A percentile compares a stretch with the other conserved stretches of the same genome.
Evolutionary conservation across 2,329 filamentous ascomycete genomes (phyloP).

Genomic region (Aureobasidium musti): DNA sequence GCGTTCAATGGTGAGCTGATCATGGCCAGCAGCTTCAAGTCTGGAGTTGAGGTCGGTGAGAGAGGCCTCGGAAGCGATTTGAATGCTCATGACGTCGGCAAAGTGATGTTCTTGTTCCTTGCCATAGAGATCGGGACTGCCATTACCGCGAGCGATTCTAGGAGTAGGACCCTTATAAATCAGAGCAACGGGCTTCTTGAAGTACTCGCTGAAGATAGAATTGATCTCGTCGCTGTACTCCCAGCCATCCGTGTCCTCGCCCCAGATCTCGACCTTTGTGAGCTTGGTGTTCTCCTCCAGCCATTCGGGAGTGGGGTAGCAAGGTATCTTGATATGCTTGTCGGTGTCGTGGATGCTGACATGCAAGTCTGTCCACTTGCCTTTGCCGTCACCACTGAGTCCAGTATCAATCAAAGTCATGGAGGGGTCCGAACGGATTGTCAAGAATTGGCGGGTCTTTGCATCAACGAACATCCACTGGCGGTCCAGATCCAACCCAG

Average conservation of each 20-base stretch:
- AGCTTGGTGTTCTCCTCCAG: conserved; percentile 56
- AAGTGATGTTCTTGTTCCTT: conserved; percentile 52
- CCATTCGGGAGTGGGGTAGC: conserved; percentile 58
- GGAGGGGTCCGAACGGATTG: conserved; percentile 60
- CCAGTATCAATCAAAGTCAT: conserved; percentile 65
- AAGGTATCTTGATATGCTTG: conserved; percentile 54
- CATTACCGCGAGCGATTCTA: conserved; percentile 59
- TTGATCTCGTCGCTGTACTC: conserved; percentile 57
- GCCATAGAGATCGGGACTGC: conserved; percentile 56
- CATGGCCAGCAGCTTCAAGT: conserved; percentile 47
- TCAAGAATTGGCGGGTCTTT: conserved; percentile 58
- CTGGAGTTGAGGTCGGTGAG: conserved; percentile 61
- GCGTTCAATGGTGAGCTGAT: conserved; percentile 60
- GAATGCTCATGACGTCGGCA: conserved; percentile 60
- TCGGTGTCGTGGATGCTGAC: conserved; percentile 51
- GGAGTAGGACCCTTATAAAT: conserved; percentile 64
- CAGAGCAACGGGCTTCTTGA: conserved; percentile 57
- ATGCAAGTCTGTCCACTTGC: conserved; percentile 46
- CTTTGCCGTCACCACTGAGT: conserved; percentile 45
- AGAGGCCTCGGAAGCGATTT: conserved; percentile 58
- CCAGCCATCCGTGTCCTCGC: conserved; percentile 58
- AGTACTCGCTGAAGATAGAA: conserved; percentile 56
- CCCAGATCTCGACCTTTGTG: conserved; percentile 59
- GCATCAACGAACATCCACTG: conserved; percentile 67
- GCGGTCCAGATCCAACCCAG: conserved; percentile 63